Conservation (phyloP, 2,329 filamentous ascomycete genomes). For the Xylariaceae sp. region DNA sequence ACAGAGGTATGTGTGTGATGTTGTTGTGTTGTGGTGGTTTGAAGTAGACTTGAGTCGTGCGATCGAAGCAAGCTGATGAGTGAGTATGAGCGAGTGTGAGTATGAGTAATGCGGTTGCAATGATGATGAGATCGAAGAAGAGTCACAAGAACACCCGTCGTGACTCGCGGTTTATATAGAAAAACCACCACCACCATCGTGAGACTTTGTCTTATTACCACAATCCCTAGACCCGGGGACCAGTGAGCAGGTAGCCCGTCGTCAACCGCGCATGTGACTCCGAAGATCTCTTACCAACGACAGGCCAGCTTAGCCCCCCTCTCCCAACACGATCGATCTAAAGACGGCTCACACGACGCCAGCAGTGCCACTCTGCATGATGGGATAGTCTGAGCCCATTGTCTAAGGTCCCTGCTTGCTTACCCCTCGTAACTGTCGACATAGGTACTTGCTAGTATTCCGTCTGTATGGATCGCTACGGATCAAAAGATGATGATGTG, state of each 20-base stretch:
- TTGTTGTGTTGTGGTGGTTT: not conserved
- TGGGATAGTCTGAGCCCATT: constrained; percentile 1
- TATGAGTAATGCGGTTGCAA: constrained; percentile 1
- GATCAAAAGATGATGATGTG: constrained; percentile 3
- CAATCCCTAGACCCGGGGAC: no score
- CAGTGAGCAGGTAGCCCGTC: no score
- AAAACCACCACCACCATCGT: not conserved
- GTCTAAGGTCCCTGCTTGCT: constrained; percentile 11
- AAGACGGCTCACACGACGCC: not conserved
- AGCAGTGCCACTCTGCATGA: constrained; percentile 7
- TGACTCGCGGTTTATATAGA: constrained; percentile 12
- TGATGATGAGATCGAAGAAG: constrained; percentile 12
- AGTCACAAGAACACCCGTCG: not conserved
- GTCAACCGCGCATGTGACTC: no score
- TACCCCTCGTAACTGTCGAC: constrained; percentile 18
- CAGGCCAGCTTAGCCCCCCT: not conserved
- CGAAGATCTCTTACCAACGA: not conserved
- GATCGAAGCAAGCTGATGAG: no score
- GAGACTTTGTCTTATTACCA: not conserved
- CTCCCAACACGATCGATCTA: no score
- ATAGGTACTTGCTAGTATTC: not conserved
- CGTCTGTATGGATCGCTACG: not conserved
- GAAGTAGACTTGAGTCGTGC: not conserved
- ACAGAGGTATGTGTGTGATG: not conserved
- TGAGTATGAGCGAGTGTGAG: no score